Percentiles rank a stretch among this genome's conserved stretches.
These are phyloP conservation scores for Fusarium poae DNA, from an alignment of 2,329 filamentous ascomycete genomes.

Conservation along the genomic window DNA sequence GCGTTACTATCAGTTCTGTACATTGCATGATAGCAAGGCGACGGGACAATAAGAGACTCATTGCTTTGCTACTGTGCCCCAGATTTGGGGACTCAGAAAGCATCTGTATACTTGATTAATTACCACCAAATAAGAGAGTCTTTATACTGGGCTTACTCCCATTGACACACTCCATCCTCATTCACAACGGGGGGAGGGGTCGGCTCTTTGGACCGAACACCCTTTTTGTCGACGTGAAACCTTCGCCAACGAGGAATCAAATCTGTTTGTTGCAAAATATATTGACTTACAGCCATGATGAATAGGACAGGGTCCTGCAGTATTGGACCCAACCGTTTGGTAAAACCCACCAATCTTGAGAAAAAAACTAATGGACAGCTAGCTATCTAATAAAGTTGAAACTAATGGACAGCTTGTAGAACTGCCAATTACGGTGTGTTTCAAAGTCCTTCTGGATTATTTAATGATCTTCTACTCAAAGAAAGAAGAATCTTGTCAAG, in stretches of 20 bases:
- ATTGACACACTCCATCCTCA: constrained; percentile 5
- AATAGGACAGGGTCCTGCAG: not conserved
- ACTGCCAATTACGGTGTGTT: not conserved
- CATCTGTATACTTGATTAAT: not conserved
- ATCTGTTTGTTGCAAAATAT: not conserved
- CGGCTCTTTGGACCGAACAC: constrained; percentile 24
- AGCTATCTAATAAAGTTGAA: constrained; percentile 2
- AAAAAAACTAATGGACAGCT: not conserved
- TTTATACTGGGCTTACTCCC: not conserved
- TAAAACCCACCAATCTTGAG: constrained; percentile 16
- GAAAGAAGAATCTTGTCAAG: not conserved
- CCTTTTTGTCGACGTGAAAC: constrained; percentile 23
- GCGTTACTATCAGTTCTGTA: not conserved
- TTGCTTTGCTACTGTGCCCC: constrained; percentile 3
- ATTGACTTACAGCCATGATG: not conserved
- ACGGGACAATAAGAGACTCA: not conserved
- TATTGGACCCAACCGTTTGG: constrained; percentile 27
- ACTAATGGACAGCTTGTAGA: constrained; percentile 2
- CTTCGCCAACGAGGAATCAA: constrained; percentile 7
- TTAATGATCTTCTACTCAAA: not conserved
- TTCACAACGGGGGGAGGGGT: constrained; percentile 31
- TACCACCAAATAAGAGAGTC: constrained; percentile 1
- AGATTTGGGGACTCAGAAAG: constrained; percentile 13
- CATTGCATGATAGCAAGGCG: not conserved
- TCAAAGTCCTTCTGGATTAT: not conserved